Percentiles rank a stretch among this genome's conserved stretches.
Evolutionary conservation across 176 grass and related monocot genomes (phyloP).

Genomic region (Cymbopogon citratus): DNA sequence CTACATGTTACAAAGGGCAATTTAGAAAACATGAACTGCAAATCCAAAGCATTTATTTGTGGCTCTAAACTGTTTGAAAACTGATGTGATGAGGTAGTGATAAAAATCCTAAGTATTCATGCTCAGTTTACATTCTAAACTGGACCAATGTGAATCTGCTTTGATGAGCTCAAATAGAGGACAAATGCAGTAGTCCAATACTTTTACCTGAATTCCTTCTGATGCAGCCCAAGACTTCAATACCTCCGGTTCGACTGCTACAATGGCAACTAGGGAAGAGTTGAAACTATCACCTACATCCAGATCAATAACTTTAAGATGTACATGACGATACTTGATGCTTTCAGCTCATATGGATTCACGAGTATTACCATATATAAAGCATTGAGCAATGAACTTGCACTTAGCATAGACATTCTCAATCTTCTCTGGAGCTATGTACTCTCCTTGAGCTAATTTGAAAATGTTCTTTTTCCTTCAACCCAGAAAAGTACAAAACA

Average conservation of each 20-base stretch:
- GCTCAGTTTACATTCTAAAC: neutral
- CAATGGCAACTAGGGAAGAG: slow-evolving; percentile 69
- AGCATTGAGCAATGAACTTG: slow-evolving; percentile 93
- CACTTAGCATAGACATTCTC: slow-evolving; percentile 94
- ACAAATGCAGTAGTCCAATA: neutral
- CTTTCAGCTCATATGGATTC: neutral
- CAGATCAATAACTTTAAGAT: slow-evolving; percentile 27
- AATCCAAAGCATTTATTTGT: neutral
- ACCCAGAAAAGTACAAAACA: slow-evolving; percentile 8
- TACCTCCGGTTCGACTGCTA: slow-evolving; percentile 72
- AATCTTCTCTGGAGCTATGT: slow-evolving; percentile 95
- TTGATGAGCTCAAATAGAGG: neutral
- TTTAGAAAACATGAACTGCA: neutral
- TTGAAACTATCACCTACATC: slow-evolving; percentile 91
- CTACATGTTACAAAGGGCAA: slow-evolving; percentile 31
- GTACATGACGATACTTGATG: neutral
- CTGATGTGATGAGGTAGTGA: neutral
- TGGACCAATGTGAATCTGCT: neutral
- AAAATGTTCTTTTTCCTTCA: slow-evolving; percentile 99
- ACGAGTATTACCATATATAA: slow-evolving; percentile 75
- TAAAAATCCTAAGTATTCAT: neutral
- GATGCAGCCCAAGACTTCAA: slow-evolving; percentile 85
- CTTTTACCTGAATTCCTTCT: slow-evolving; percentile 74
- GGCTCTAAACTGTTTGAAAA: neutral
- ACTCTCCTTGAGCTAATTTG: slow-evolving; percentile 98